phyloP scores from a whole-genome alignment of 2,329 filamentous ascomycete genomes.

The Trichophyton mentagrophytes region DNA sequence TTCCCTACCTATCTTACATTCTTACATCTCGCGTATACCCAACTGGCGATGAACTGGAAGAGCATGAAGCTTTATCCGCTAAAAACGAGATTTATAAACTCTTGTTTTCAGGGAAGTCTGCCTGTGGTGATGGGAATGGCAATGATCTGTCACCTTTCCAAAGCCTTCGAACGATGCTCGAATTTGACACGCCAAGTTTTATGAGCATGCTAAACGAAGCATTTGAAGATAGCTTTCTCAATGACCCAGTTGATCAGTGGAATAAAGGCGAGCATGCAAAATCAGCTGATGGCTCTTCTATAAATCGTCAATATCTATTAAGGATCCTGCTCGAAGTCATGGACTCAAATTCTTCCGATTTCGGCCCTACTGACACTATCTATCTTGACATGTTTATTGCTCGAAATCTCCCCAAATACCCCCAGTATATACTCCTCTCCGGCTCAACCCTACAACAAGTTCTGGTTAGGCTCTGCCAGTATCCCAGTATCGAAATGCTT shows the following conservation, averaged over 20 bases:
- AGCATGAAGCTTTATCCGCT: conserved; percentile 58
- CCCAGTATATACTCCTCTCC: conserved; percentile 83
- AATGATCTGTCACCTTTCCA: conserved; percentile 56
- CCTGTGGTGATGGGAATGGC: background rate
- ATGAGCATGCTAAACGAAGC: conserved; percentile 93
- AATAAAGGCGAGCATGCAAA: conserved; percentile 51
- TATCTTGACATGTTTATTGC: conserved; percentile 99
- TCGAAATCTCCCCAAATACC: conserved; percentile 88
- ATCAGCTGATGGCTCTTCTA: conserved; percentile 43
- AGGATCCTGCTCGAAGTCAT: conserved; percentile 87
- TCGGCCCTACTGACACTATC: conserved; percentile 68
- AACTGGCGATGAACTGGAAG: conserved; percentile 60
- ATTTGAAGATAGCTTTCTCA: conserved; percentile 88
- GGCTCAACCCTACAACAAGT: conserved; percentile 74
- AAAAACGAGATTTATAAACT: conserved; percentile 89
- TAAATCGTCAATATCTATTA: conserved; percentile 85
- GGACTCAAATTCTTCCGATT: conserved; percentile 51
- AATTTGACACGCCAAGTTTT: conserved; percentile 83
- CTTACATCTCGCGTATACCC: conserved; percentile 88
- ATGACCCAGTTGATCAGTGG: conserved; percentile 57
- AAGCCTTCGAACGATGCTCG: conserved; percentile 69
- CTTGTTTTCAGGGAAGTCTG: conserved; percentile 64
- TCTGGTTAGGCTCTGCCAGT: conserved; percentile 69
- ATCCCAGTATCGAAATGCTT: conserved; percentile 63
- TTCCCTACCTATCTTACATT: conserved; percentile 84